Conservation (phyloP, 768 basidiomycete species). For the Sporobolomyces pararoseus region DNA sequence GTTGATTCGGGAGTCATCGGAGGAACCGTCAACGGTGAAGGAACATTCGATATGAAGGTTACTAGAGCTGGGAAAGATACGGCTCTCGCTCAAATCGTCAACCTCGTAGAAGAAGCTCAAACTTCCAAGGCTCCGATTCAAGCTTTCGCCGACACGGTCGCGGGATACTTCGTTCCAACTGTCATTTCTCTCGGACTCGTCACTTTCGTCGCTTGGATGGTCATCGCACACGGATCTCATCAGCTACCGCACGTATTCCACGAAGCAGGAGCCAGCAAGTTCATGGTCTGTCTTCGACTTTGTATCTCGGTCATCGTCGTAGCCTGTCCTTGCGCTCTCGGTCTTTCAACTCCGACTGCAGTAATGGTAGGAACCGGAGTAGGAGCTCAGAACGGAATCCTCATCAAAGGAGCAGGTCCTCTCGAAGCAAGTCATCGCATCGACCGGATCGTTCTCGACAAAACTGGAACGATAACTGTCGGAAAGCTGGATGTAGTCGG, state of each 20-base stretch:
- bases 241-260: constrained; percentile 79
- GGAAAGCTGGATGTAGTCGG: constrained; percentile 83
- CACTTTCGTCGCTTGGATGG: constrained; percentile 81
- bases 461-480: constrained; percentile 93
- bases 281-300: constrained; percentile 89
- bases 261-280: constrained; percentile 69
- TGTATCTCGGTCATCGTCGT: constrained; percentile 98
- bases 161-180: constrained; percentile 89
- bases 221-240: constrained; percentile 62
- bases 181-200: constrained; percentile 75
- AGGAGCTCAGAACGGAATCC: constrained; percentile 91
- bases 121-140: constrained; percentile 98
- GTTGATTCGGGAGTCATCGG: constrained; percentile 84
- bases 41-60: constrained; percentile 95
- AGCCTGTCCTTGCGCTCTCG: constrained; percentile 95
- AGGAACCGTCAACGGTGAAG: constrained; percentile 92
- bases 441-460: constrained; percentile 81
- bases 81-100: constrained; percentile 90
- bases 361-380: constrained; percentile 99
- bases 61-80: constrained; percentile 95
- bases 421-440: constrained; percentile 84
- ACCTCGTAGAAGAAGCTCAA: constrained; percentile 94
- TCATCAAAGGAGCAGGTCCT: constrained; percentile 95
- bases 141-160: constrained; percentile 88
- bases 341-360: constrained; percentile 91